Percentiles rank a stretch among this genome's conserved stretches.
Evolutionary conservation across 225 moss, liverwort and hornwort species (phyloP).

Genomic region (Polytrichum commune): DNA sequence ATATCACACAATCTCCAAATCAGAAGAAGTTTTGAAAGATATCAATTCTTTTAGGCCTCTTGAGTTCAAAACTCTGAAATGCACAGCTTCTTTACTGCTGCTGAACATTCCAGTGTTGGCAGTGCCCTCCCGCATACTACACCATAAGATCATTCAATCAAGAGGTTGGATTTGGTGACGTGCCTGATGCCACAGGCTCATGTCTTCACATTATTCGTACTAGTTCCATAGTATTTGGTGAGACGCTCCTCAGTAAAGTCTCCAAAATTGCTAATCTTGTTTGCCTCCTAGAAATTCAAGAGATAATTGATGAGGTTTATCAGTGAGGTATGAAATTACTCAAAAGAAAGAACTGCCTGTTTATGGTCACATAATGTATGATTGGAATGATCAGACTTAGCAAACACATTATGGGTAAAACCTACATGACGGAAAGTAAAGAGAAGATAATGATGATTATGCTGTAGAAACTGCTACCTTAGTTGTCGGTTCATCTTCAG

Average conservation of each 20-base stretch:
- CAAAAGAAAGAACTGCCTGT: neutral
- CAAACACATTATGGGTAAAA: constrained; percentile 4
- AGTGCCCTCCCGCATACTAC: too few relatives aligned
- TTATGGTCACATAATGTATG: neutral
- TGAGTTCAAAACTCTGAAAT: too few relatives aligned
- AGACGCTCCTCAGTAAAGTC: constrained; percentile 56
- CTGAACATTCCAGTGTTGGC: too few relatives aligned
- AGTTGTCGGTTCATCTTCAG: constrained; percentile 12
- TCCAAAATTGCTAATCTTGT: constrained; percentile 46
- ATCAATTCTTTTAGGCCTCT: too few relatives aligned
- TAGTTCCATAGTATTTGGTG: constrained; percentile 35
- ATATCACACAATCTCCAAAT: too few relatives aligned
- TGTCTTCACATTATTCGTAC: too few relatives aligned
- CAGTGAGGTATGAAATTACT: neutral
- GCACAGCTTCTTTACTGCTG: too few relatives aligned
- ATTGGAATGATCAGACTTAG: constrained; percentile 8
- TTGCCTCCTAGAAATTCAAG: constrained; percentile 2
- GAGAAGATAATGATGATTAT: neutral
- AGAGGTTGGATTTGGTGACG: too few relatives aligned
- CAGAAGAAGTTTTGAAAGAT: too few relatives aligned
- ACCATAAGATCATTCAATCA: too few relatives aligned
- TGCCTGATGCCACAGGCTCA: too few relatives aligned
- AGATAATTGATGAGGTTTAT: neutral
- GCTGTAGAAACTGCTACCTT: constrained; percentile 8
- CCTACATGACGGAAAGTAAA: neutral